phyloP scores from a whole-genome alignment of 2,329 filamentous ascomycete species.

The Calonectria crousiana region DNA sequence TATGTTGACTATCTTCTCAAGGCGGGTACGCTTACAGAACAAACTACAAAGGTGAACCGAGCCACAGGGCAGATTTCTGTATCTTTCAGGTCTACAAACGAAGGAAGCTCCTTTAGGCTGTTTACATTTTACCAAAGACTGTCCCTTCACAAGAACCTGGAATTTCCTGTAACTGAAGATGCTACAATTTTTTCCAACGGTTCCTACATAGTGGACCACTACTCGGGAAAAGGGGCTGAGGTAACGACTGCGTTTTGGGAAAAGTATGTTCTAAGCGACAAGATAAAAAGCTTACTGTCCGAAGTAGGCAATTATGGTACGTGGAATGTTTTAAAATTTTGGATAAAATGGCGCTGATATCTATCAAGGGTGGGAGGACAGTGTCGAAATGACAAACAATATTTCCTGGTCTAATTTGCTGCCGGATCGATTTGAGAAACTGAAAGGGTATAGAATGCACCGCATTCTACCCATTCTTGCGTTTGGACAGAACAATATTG shows the following conservation, averaged over 20 bases:
- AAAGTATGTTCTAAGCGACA: slow-evolving; percentile 7
- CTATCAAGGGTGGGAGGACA: slow-evolving; percentile 17
- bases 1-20: slow-evolving; percentile 7
- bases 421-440: not conserved
- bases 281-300: not conserved
- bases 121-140: slow-evolving; percentile 20
- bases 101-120: not conserved
- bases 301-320: slow-evolving; percentile 18
- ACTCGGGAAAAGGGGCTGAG: not conserved
- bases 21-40: not conserved
- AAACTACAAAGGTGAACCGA: not conserved
- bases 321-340: not conserved
- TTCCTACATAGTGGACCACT: slow-evolving; percentile 18
- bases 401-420: slow-evolving; percentile 8
- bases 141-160: slow-evolving; percentile 3
- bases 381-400: slow-evolving; percentile 2
- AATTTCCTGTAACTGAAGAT: not conserved
- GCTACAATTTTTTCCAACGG: slow-evolving; percentile 10
- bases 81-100: not conserved
- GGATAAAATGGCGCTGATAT: not conserved
- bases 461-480: slow-evolving; percentile 2
- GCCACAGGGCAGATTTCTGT: not conserved
- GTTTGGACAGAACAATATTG: slow-evolving; percentile 3
- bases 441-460: not conserved
- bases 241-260: slow-evolving; percentile 1